A percentile compares a stretch with the other conserved stretches of the same genome.
These are phyloP conservation scores for Carallia brachiata DNA, from an alignment of 345 rosid genomes.

Conservation along the genomic window DNA sequence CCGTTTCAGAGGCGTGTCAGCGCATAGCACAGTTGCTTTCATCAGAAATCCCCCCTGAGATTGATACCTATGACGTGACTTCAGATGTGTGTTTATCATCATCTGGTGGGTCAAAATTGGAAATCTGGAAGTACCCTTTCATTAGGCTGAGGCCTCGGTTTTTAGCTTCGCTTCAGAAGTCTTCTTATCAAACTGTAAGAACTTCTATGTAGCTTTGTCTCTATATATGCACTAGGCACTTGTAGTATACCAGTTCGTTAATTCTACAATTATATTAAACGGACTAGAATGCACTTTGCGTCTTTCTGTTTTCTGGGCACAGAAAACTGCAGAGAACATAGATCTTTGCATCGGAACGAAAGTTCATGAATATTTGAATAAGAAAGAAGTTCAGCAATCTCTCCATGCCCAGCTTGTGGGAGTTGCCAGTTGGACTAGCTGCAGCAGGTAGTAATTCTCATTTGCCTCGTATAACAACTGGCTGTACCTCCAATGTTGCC, in stretches of 20 bases:
- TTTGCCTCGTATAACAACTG: neutral
- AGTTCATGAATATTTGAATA: slow-evolving; percentile 11
- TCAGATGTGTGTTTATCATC: slow-evolving; percentile 12
- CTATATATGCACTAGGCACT: no score
- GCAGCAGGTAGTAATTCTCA: slow-evolving; percentile 15
- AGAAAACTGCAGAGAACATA: slow-evolving; percentile 8
- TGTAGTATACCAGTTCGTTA: no score
- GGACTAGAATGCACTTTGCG: neutral
- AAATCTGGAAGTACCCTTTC: neutral
- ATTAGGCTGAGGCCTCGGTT: neutral
- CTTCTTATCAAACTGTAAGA: slow-evolving; percentile 9
- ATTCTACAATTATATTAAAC: no score
- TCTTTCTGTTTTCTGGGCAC: neutral
- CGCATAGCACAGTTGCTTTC: neutral
- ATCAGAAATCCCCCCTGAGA: slow-evolving; percentile 5
- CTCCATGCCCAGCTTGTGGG: slow-evolving; percentile 25
- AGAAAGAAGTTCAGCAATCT: slow-evolving; percentile 23
- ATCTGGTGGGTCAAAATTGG: neutral
- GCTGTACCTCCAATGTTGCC: no score
- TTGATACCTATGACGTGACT: slow-evolving; percentile 13
- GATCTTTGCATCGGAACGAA: slow-evolving; percentile 22
- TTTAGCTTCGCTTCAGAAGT: neutral
- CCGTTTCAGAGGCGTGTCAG: neutral
- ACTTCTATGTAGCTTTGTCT: neutral
- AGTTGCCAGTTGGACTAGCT: slow-evolving; percentile 16